These are phyloP conservation scores for Scopulariopsis brevicaulis DNA, from an alignment of 2,329 filamentous ascomycete genomes.

Conservation along the genomic window DNA sequence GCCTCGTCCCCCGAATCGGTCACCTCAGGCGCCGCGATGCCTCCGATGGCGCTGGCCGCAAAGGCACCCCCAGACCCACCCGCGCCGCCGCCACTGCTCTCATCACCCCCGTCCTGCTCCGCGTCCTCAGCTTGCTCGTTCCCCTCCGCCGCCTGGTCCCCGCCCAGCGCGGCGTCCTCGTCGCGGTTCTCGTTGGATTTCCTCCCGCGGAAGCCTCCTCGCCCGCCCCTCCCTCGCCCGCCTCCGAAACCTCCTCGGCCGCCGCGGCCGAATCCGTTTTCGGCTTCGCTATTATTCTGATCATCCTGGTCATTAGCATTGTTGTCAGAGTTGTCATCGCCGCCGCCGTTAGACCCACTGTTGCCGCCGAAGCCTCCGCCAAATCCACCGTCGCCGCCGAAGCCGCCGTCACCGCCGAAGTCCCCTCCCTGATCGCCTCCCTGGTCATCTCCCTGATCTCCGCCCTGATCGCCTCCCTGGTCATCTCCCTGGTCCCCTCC, in stretches of 20 bases:
- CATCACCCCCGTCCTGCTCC: background rate
- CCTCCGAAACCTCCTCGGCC: slow-evolving; percentile 6
- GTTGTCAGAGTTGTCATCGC: slow-evolving; percentile 2
- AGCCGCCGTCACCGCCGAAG: slow-evolving; percentile 6
- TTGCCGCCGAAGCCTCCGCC: slow-evolving; percentile 5
- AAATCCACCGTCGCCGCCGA: slow-evolving; percentile 5
- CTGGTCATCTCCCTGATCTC: slow-evolving; percentile 5
- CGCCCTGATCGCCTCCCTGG: slow-evolving; percentile 7
- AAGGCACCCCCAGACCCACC: slow-evolving; percentile 15
- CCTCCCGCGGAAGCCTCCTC: slow-evolving; percentile 3
- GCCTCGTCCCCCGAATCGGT: slow-evolving; percentile 29
- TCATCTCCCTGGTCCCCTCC: slow-evolving; percentile 7
- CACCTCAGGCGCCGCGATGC: slow-evolving; percentile 38
- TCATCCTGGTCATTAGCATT: slow-evolving; percentile 6
- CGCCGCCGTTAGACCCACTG: slow-evolving; percentile 6
- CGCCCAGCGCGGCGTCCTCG: slow-evolving; percentile 5
- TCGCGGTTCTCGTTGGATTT: slow-evolving; percentile 7
- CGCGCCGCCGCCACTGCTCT: slow-evolving; percentile 5
- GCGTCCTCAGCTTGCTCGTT: slow-evolving; percentile 11
- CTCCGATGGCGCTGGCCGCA: slow-evolving; percentile 29
- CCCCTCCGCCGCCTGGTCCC: slow-evolving; percentile 4
- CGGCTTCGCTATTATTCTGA: slow-evolving; percentile 7
- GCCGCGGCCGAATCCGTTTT: slow-evolving; percentile 5
- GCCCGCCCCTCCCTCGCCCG: slow-evolving; percentile 2
- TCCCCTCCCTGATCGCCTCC: slow-evolving; percentile 10